These are phyloP conservation scores for Elsinoe batatas DNA, from an alignment of 2,329 filamentous ascomycete species.

Conservation along the genomic window DNA sequence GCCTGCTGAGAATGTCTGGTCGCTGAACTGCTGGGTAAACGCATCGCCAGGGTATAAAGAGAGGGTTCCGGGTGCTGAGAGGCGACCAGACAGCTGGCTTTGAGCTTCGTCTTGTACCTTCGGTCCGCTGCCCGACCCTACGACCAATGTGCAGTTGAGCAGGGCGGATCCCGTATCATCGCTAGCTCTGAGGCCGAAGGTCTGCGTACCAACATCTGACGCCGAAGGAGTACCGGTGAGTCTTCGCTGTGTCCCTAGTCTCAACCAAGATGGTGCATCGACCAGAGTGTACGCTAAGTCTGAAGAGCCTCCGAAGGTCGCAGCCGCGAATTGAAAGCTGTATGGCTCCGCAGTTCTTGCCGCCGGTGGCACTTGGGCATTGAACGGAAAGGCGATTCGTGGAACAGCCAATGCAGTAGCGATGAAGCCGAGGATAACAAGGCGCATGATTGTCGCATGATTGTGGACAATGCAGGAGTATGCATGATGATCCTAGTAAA, in stretches of 20 bases:
- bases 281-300: constrained; percentile 57
- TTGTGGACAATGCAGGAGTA: constrained; percentile 7
- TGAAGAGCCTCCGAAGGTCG: constrained; percentile 54
- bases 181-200: constrained; percentile 58
- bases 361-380: constrained; percentile 73
- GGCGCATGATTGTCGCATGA: constrained; percentile 33
- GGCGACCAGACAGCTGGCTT: constrained; percentile 48
- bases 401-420: constrained; percentile 18
- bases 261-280: constrained; percentile 62
- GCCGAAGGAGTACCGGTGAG: constrained; percentile 61
- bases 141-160: constrained; percentile 60
- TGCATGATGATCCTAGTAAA: constrained; percentile 6
- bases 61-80: constrained; percentile 47
- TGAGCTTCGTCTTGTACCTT: constrained; percentile 46
- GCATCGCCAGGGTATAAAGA: constrained; percentile 27
- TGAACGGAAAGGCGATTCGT: constrained; percentile 58
- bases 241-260: constrained; percentile 55
- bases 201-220: constrained; percentile 47
- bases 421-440: constrained; percentile 42
- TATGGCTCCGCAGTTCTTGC: constrained; percentile 60
- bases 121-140: constrained; percentile 51
- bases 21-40: constrained; percentile 35
- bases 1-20: constrained; percentile 50
- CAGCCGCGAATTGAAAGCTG: constrained; percentile 59
- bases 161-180: constrained; percentile 54